Percentiles rank a stretch among this genome's conserved stretches.
These are phyloP conservation scores for Taiozyma onychis DNA, from an alignment of 1,139 yeast genomes.

Conservation along the genomic window DNA sequence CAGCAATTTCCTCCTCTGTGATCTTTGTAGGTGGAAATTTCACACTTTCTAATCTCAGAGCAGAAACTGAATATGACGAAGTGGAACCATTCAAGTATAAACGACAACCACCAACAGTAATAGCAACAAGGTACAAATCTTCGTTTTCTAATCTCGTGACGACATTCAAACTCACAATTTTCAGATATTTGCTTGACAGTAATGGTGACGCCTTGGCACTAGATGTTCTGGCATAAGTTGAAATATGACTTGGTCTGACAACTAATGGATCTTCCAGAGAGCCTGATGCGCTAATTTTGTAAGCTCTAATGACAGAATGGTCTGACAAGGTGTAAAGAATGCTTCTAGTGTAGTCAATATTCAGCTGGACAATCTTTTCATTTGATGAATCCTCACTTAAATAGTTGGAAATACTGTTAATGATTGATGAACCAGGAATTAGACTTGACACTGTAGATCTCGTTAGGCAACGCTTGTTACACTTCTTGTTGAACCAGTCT, in stretches of 20 bases:
- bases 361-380: constrained; percentile 48
- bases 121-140: constrained; percentile 71
- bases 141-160: constrained; percentile 61
- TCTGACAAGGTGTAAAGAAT: constrained; percentile 80
- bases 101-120: constrained; percentile 84
- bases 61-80: constrained; percentile 31
- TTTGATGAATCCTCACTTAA: constrained; percentile 26
- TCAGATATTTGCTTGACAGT: constrained; percentile 31
- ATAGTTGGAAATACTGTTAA: constrained; percentile 28
- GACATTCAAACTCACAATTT: constrained; percentile 58
- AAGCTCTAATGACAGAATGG: constrained; percentile 76
- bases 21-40: constrained; percentile 75
- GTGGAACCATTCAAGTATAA: constrained; percentile 55
- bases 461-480: constrained; percentile 76
- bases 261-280: constrained; percentile 33
- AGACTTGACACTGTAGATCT: constrained; percentile 59
- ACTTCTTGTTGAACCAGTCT: constrained; percentile 81
- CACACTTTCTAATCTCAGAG: constrained; percentile 46
- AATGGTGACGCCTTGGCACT: constrained; percentile 36
- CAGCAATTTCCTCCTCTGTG: constrained; percentile 46
- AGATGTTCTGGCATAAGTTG: constrained; percentile 56
- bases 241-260: constrained; percentile 32
- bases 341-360: constrained; percentile 71
- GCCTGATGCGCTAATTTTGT: constrained; percentile 42
- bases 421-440: constrained; percentile 42